Base-by-base conservation (phyloP, 2,329 filamentous ascomycete genomes). In the Diaporthe vaccinii region DNA sequence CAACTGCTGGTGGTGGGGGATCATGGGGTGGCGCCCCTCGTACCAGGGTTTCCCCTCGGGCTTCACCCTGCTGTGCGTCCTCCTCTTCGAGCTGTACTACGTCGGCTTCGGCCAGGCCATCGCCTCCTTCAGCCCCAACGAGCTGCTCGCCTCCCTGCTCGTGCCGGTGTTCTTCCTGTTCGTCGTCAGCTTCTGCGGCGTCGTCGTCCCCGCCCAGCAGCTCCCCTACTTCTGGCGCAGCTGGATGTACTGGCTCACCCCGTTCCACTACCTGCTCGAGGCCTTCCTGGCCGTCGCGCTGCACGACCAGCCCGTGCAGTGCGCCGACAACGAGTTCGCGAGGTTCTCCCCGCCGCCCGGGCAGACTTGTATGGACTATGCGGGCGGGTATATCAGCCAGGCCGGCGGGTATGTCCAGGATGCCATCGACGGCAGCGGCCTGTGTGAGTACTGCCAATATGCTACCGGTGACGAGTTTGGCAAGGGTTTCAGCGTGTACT, bases 171-270 rank as follows among this genome's bases (percentile, higher is more conserved):
- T 92, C 15, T 83, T 92, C 73, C 86, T 88, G 80, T 82, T 91
- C 55, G 85, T 95, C 3, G 87, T 94, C 12, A 90, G 89, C 1
- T 95, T 96, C 85, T 95, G 93, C 78, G 94, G 94, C 77, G 92
- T 95, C 1, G 86, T 95, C 7, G 93, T 95, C 0, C 93, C 93
- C 0, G 94, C 92, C 77, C 79, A 79, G 0, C 87, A 88, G 36
- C 87, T 95, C 31, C 89, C 91, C 12, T 78, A 82, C 0, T 95
- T 95, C 82, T 95, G 93, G 93, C 84, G 86, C 34, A 89, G 88
- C 77, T 93, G 91, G 91, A 88, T 93, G 7, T 92, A 91, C 83
- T 91, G 85, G 71, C 79, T 91, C 22, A 89, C 92, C 78, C 90
- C 90, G 0, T 92, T 91, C 84, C 91, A 89, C 83, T 92, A 92